phyloP scores from a whole-genome alignment of 257 asterid species.

The Salvia rosmarinus region DNA sequence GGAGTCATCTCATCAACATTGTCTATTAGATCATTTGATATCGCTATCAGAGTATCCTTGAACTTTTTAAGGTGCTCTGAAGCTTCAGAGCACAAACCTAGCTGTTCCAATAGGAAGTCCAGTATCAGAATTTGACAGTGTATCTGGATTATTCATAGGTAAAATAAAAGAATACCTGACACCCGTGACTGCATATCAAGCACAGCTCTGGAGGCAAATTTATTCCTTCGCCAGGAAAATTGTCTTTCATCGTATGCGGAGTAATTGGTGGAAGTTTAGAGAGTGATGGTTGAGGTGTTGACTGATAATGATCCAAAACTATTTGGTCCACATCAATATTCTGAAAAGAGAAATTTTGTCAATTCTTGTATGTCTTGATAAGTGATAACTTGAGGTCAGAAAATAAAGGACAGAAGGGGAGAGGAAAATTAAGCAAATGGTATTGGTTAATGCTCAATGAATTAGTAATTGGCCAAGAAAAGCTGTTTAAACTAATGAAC shows the following conservation, averaged over 20 bases:
- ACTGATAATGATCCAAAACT: constrained; percentile 69
- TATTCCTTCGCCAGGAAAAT: constrained; percentile 38
- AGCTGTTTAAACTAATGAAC: constrained; percentile 15
- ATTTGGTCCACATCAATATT: constrained; percentile 82
- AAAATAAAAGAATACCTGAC: constrained; percentile 53
- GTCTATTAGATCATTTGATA: constrained; percentile 91
- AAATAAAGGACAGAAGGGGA: background rate
- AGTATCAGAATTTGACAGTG: constrained; percentile 31
- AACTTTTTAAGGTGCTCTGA: constrained; percentile 71
- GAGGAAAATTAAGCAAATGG: constrained; percentile 8
- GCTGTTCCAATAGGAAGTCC: constrained; percentile 53
- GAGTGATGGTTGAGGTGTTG: constrained; percentile 82
- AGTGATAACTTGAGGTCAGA: constrained; percentile 25
- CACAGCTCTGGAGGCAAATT: constrained; percentile 75
- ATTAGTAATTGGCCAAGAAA: constrained; percentile 21
- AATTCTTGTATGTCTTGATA: constrained; percentile 19
- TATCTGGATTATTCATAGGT: constrained; percentile 29
- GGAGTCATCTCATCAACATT: constrained; percentile 67
- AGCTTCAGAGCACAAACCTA: constrained; percentile 88
- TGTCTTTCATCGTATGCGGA: constrained; percentile 49
- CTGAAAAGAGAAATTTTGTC: constrained; percentile 44
- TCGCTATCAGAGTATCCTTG: constrained; percentile 77
- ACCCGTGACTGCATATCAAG: constrained; percentile 75
- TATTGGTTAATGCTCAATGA: constrained; percentile 13
- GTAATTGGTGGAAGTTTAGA: constrained; percentile 69